Conservation (phyloP, 2,329 filamentous ascomycete genomes). For the Herpomyces periplanetae region DNA sequence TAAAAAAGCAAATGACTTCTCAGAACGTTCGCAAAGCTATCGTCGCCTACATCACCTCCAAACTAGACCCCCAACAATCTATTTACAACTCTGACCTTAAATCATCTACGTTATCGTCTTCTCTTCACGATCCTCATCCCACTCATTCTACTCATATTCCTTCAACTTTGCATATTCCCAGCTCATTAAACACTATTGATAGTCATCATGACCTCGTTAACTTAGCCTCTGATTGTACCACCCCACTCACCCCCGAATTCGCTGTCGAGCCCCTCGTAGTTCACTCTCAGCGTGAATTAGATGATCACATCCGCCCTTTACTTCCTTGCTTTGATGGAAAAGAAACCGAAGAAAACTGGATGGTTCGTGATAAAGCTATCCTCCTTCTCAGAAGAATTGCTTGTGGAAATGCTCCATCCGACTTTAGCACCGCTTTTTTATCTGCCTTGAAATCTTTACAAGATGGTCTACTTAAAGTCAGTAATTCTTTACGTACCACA, state of each 20-base stretch:
- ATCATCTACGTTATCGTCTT: constrained; percentile 9
- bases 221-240: constrained; percentile 8
- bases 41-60: constrained; percentile 34
- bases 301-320: constrained; percentile 55
- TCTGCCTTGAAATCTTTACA: constrained; percentile 27
- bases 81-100: constrained; percentile 6
- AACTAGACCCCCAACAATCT: constrained; percentile 21
- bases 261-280: constrained; percentile 52
- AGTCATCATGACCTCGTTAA: too few species aligned
- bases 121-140: constrained; percentile 8
- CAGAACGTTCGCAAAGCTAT: constrained; percentile 62
- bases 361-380: constrained; percentile 42
- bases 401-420: constrained; percentile 40
- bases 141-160: constrained; percentile 8
- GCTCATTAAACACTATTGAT: background rate
- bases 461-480: constrained; percentile 56
- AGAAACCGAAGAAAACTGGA: constrained; percentile 70
- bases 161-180: background rate
- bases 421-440: constrained; percentile 31
- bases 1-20: constrained; percentile 48
- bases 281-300: constrained; percentile 49
- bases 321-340: constrained; percentile 40
- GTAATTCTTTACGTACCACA: constrained; percentile 51
- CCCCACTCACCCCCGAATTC: constrained; percentile 19
- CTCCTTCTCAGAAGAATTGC: constrained; percentile 34